Evolutionary conservation across 2,329 filamentous ascomycete species (phyloP).

Genomic region (Ophiostoma sp.): DNA sequence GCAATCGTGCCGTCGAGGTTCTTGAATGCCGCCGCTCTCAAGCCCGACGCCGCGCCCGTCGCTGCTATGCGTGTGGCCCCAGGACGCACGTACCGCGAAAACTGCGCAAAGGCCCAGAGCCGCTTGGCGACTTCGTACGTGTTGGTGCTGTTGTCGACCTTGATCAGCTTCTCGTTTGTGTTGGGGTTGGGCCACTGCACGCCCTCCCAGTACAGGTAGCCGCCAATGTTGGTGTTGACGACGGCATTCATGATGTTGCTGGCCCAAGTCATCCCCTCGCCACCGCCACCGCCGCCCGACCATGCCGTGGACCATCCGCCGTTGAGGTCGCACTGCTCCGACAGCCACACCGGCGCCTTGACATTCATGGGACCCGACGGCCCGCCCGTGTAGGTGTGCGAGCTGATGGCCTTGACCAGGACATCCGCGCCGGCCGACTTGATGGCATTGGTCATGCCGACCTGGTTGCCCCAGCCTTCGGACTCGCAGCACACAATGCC

Average conservation of each 20-base stretch:
- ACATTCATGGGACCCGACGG: constrained; percentile 40
- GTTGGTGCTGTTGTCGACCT: constrained; percentile 33
- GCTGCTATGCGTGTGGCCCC: not conserved
- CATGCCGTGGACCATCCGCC: constrained; percentile 38
- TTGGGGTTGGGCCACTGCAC: constrained; percentile 32
- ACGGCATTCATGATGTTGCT: constrained; percentile 43
- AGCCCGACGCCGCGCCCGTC: not conserved
- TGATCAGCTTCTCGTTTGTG: constrained; percentile 36
- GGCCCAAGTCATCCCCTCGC: not conserved
- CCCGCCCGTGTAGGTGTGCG: constrained; percentile 20
- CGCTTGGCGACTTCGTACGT: constrained; percentile 33
- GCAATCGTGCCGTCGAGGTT: not conserved
- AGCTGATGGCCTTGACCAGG: too few species aligned
- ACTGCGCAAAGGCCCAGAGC: not conserved
- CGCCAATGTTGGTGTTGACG: constrained; percentile 44
- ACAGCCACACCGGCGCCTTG: constrained; percentile 45
- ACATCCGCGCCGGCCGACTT: too few species aligned
- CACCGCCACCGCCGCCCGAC: not conserved
- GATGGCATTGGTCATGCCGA: too few species aligned
- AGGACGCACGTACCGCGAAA: not conserved
- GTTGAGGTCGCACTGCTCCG: constrained; percentile 46
- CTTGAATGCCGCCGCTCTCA: not conserved
- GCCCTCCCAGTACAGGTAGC: constrained; percentile 53
- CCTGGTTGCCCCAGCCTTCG: too few species aligned
- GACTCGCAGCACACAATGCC: too few species aligned